phyloP scores from a whole-genome alignment of 169 alveolate species.

The Cryptosporidium andersoni region DNA sequence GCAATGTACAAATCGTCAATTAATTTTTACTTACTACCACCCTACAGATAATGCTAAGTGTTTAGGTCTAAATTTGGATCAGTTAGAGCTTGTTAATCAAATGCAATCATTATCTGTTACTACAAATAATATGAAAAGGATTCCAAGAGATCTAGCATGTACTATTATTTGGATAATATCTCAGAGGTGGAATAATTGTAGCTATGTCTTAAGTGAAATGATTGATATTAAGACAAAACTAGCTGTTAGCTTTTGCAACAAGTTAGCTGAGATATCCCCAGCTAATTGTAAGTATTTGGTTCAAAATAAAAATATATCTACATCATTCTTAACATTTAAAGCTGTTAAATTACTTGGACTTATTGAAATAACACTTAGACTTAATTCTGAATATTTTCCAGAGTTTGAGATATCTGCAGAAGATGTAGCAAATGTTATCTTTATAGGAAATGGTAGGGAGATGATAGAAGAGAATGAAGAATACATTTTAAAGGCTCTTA shows the following conservation, averaged over 20 bases:
- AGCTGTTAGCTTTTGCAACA: conserved; percentile 19
- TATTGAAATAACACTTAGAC: conserved; percentile 25
- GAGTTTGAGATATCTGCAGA: conserved; percentile 44
- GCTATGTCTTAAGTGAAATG: conserved; percentile 16
- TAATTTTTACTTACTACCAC: conserved; percentile 43
- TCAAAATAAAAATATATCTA: conserved; percentile 1
- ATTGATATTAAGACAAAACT: conserved; percentile 6
- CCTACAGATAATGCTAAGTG: conserved; percentile 39
- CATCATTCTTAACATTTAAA: conserved; percentile 13
- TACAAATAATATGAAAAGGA: conserved; percentile 9
- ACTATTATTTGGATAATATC: conserved; percentile 69
- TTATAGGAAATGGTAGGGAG: conserved; percentile 28
- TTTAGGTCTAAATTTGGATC: conserved; percentile 34
- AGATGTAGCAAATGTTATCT: conserved; percentile 56
- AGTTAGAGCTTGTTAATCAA: conserved; percentile 30
- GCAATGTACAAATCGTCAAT: conserved; percentile 49
- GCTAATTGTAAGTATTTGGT: conserved; percentile 25
- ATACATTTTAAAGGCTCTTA: not conserved
- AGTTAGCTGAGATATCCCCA: not conserved
- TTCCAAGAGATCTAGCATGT: conserved; percentile 58
- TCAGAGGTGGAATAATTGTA: conserved; percentile 60
- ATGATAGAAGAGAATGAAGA: conserved; percentile 17
- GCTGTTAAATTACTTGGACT: conserved; percentile 19
- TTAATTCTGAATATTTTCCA: conserved; percentile 40
- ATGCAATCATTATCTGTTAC: conserved; percentile 25